Conservation (phyloP, 192 early-diverging fungal species). For the Diversispora epigaea region DNA sequence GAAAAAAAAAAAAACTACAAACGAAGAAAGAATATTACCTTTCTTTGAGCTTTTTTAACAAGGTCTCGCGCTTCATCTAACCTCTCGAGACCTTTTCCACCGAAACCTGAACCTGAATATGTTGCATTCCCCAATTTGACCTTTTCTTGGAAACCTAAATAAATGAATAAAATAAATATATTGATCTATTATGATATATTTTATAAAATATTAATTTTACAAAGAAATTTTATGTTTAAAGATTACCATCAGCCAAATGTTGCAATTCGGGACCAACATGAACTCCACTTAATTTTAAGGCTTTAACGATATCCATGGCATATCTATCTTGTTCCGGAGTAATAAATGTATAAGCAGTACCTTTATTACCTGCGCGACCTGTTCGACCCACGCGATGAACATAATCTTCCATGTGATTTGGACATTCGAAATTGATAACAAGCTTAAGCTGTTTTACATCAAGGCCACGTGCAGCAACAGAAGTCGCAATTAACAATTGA, state of each 20-base stretch:
- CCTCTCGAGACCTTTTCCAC: conserved; percentile 94
- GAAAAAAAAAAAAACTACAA: background rate
- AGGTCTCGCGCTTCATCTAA: conserved; percentile 89
- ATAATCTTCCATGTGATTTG: conserved; percentile 98
- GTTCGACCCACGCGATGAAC: conserved; percentile 98
- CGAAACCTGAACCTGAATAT: conserved; percentile 79
- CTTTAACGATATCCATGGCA: conserved; percentile 88
- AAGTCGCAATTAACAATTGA: conserved; percentile 93
- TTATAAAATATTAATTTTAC: conserved; percentile 33
- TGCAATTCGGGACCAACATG: conserved; percentile 76
- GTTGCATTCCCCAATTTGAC: conserved; percentile 75
- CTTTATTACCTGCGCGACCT: conserved; percentile 96
- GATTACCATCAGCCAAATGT: conserved; percentile 64
- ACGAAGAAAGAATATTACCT: conserved; percentile 42
- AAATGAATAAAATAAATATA: conserved; percentile 3
- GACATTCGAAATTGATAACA: conserved; percentile 96
- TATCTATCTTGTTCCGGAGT: conserved; percentile 92
- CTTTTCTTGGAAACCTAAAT: conserved; percentile 66
- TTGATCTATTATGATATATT: conserved; percentile 28
- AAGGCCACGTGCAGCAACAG: conserved; percentile 91
- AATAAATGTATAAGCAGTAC: conserved; percentile 95
- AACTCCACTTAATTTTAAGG: conserved; percentile 75
- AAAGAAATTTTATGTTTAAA: conserved; percentile 12
- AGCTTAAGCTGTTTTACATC: conserved; percentile 92
- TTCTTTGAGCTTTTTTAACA: conserved; percentile 90